These are phyloP conservation scores for Cryptococcus deneoformans DNA, from an alignment of 1,284 basidiomycete genomes.

Conservation along the genomic window DNA sequence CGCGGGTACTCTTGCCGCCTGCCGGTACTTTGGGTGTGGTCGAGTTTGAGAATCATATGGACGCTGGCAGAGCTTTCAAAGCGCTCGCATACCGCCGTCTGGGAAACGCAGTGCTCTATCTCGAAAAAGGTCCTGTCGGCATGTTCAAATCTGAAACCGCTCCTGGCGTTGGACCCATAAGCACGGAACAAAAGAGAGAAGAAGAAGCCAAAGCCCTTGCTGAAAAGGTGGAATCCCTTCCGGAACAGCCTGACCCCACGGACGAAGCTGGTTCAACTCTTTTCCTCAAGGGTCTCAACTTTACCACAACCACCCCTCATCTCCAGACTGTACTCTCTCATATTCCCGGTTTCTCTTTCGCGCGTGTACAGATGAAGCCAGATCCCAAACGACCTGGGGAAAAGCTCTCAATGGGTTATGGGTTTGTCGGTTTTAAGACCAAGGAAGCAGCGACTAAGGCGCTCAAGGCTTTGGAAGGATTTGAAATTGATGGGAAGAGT, in stretches of 20 bases:
- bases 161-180: conserved; percentile 30
- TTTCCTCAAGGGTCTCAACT: conserved; percentile 92
- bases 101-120: conserved; percentile 84
- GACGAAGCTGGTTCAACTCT: conserved; percentile 74
- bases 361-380: conserved; percentile 86
- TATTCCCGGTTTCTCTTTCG: conserved; percentile 80
- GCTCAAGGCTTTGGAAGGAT: conserved; percentile 74
- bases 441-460: conserved; percentile 70
- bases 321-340: conserved; percentile 70
- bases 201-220: neutral
- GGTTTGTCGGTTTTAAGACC: conserved; percentile 88
- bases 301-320: conserved; percentile 76
- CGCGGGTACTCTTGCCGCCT: conserved; percentile 79
- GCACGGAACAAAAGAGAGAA: conserved; percentile 35
- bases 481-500: conserved; percentile 82
- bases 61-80: conserved; percentile 72
- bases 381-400: conserved; percentile 67
- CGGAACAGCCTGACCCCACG: conserved; percentile 52
- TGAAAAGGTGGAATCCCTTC: conserved; percentile 21
- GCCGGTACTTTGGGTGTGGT: conserved; percentile 93
- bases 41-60: conserved; percentile 70
- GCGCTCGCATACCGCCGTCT: conserved; percentile 83
- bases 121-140: conserved; percentile 85
- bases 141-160: conserved; percentile 58
- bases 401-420: conserved; percentile 88